Conservation (phyloP, 495 filamentous ascomycete genomes). For the Trichodelitschia bisporula region DNA sequence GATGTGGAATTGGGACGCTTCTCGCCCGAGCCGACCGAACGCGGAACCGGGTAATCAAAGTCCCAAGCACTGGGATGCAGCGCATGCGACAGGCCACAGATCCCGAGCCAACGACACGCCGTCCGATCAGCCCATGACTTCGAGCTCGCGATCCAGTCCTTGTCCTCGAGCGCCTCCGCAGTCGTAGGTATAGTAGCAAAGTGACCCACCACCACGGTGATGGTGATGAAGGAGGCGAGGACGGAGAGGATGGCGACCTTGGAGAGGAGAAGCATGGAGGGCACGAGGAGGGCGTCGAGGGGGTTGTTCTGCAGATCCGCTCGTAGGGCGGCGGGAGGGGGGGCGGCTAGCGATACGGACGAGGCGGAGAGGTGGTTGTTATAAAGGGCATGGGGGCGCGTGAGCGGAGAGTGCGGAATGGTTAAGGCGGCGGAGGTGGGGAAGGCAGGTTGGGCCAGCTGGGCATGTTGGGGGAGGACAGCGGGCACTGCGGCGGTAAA, state of each 20-base stretch:
- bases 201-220: slow-evolving; percentile 18
- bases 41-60: slow-evolving; percentile 10
- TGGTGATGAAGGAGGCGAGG: slow-evolving; percentile 13
- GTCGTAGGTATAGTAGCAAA: slow-evolving; percentile 11
- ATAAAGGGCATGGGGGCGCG: too few relatives aligned
- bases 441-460: too few relatives aligned
- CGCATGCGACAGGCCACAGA: slow-evolving; percentile 48
- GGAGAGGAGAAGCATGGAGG: too few relatives aligned
- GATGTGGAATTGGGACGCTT: not conserved
- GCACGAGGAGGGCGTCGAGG: too few relatives aligned
- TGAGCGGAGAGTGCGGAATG: too few relatives aligned
- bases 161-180: slow-evolving; percentile 26
- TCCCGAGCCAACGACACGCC: slow-evolving; percentile 42
- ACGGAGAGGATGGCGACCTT: slow-evolving; percentile 4
- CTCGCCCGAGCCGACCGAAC: not conserved
- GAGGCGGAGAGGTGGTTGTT: too few relatives aligned
- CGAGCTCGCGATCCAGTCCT: slow-evolving; percentile 44
- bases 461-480: too few relatives aligned
- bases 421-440: too few relatives aligned
- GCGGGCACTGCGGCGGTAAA: too few relatives aligned
- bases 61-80: slow-evolving; percentile 18
- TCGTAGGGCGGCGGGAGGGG: too few relatives aligned
- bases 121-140: slow-evolving; percentile 50
- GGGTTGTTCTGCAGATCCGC: too few relatives aligned
- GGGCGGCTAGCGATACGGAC: too few relatives aligned